Base-by-base conservation (phyloP, 1,139 yeast genomes). In the Debaryomyces sp. region DNA sequence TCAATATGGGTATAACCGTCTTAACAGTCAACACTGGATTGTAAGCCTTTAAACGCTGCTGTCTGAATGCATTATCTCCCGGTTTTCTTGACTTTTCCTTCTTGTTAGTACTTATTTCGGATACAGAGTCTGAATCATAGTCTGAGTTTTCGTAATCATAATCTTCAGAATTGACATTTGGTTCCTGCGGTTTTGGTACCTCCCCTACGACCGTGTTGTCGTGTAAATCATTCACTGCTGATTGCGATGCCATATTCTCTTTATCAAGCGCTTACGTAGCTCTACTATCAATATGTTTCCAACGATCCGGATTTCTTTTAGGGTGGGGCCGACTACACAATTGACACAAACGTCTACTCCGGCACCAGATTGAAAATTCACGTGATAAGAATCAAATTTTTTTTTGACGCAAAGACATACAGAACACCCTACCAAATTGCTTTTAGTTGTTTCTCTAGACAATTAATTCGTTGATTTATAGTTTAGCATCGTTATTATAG, bases 11-110 rank as follows among this genome's bases (percentile, higher is more conserved):
- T 50, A 94, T 81, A 37, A 92, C 96, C 4, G 95, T 87, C 62
- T 81, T 85, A 18, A 97, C 97, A 0, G 98, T 92, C 57, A 92
- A 78, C 46, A 94, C 94, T 1, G 98, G 98, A 62, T 74, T 76
- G 50, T 61, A 63, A 3, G 74, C 71, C 50, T 63, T 66, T 47
- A 76, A 64, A 50, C 80, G 53, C 58, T 76, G 81, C 15, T 87
- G 95, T 45, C 89, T 80, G 61, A 87, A 87, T 18, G 82, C 81
- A 61, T 81, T 84, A 51, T 79, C 78, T 6, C 75, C 75, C 10
- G 89, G 89, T 60, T 78, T 78, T 56, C 79, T 73, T 36, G 75
- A 68, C 60, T 77, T 75, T 47, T 67, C 68, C 55, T 71, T 68
- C 45, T 66, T 64, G 21, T 59, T 43, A 15, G 27, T 21, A 12